phyloP scores from a whole-genome alignment of 2,329 filamentous ascomycete genomes.

The Neonectria coccinea region DNA sequence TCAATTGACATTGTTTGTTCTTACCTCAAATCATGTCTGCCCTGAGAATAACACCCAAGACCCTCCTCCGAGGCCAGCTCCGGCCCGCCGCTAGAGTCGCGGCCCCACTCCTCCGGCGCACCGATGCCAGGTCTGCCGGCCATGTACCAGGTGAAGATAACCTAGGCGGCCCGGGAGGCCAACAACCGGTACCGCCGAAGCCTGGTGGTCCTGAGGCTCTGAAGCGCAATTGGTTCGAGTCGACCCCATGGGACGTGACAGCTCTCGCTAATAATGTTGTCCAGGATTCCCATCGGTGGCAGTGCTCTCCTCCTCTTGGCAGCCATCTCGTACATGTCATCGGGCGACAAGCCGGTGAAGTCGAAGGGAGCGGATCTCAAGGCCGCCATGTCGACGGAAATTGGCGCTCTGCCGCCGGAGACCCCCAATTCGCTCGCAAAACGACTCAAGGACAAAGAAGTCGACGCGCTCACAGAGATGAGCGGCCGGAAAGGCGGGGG shows the following conservation, averaged over 20 bases:
- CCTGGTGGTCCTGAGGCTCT: conserved; percentile 47
- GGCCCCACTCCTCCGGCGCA: conserved; percentile 38
- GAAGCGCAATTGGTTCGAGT: conserved; percentile 49
- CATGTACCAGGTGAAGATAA: conserved; percentile 35
- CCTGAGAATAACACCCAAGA: conserved; percentile 27
- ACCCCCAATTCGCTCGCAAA: conserved; percentile 24
- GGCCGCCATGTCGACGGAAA: conserved; percentile 30
- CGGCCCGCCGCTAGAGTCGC: conserved; percentile 35
- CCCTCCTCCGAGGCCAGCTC: conserved; percentile 30
- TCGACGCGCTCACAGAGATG: conserved; percentile 45
- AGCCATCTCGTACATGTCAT: conserved; percentile 46
- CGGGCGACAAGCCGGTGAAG: conserved; percentile 31
- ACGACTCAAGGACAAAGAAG: conserved; percentile 39
- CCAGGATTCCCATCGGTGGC: conserved; percentile 48
- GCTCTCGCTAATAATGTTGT: background rate
- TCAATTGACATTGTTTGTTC: background rate
- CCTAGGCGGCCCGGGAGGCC: conserved; percentile 52
- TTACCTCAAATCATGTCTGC: conserved; percentile 25
- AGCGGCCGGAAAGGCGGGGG: conserved; percentile 47
- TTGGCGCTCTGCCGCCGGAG: conserved; percentile 21
- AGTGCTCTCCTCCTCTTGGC: conserved; percentile 43
- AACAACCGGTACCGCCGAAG: conserved; percentile 43
- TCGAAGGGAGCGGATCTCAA: conserved; percentile 30
- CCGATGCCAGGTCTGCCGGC: conserved; percentile 34
- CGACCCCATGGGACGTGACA: background rate